Percentiles rank a stretch among this genome's conserved stretches.
These are phyloP conservation scores for Pyronema omphalodes DNA, from an alignment of 495 filamentous ascomycete genomes.

Conservation along the genomic window DNA sequence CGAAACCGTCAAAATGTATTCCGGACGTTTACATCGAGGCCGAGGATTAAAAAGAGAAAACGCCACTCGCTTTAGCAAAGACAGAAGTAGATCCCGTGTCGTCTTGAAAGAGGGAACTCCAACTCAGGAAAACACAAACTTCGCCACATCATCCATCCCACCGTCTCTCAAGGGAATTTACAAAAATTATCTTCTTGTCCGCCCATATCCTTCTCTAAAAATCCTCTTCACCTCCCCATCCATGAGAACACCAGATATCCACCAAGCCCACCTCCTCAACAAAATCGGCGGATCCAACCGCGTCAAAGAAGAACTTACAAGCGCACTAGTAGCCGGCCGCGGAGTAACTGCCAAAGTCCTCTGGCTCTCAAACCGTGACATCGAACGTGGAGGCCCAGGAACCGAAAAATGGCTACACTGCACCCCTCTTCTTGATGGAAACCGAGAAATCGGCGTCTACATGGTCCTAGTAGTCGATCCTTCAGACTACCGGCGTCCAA, in stretches of 20 bases:
- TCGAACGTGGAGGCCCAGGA: conserved; percentile 26
- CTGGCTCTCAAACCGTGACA: conserved; percentile 33
- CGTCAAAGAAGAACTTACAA: conserved; percentile 34
- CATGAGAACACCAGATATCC: conserved; percentile 43
- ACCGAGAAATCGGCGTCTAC: conserved; percentile 45
- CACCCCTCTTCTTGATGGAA: conserved; percentile 39
- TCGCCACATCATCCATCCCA: neutral
- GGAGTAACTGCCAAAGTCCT: conserved; percentile 43
- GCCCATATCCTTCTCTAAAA: conserved; percentile 40
- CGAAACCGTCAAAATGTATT: conserved; percentile 36
- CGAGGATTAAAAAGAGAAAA: conserved; percentile 28
- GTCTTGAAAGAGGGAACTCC: neutral
- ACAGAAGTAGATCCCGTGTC: neutral
- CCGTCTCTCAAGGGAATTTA: conserved; percentile 29
- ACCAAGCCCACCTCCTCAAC: conserved; percentile 42
- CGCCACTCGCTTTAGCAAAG: neutral
- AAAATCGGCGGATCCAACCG: conserved; percentile 38
- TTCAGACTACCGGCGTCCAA: neutral
- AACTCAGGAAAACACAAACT: neutral
- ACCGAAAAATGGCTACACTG: conserved; percentile 40
- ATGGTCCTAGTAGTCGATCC: conserved; percentile 44
- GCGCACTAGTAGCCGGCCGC: conserved; percentile 37
- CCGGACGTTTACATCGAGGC: conserved; percentile 38
- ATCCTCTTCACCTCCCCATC: conserved; percentile 48
- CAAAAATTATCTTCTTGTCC: conserved; percentile 43